Base-by-base conservation (phyloP, 1,284 basidiomycete species). In the Apiotrichum gracile region DNA sequence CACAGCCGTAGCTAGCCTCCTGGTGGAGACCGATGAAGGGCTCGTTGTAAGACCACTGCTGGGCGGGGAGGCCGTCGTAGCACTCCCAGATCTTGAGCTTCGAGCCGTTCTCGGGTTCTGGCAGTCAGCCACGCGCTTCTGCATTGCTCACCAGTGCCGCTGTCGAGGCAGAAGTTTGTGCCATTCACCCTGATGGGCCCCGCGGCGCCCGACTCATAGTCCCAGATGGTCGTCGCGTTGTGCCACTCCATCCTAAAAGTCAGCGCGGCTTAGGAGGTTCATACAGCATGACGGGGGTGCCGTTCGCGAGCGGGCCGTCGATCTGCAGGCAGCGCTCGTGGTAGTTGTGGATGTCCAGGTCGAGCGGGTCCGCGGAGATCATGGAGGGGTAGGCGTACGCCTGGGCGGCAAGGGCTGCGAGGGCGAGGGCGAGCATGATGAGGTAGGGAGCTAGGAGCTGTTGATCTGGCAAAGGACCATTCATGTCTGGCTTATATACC, bases 111-210 rank as follows among this genome's bases (percentile, higher is more conserved):
- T 21, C 42, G 16, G 62, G 55, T 43, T 43, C 43, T 40, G 21
- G 12, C 12, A 13, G 35, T 33, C 35, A 51, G 19, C 39, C n/a
- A n/a, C n/a, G n/a, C n/a, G n/a, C n/a, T n/a, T n/a, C n/a, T n/a
- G n/a, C n/a, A n/a, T n/a, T n/a, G n/a, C n/a, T n/a, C n/a, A 43
- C 41, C 49, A 49, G 44, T 35, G 35, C 60, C 58, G 16, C 64
- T 61, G 53, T 69, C 67, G 26, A 67, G 57, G 54, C 68, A 70
- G 50, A 56, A 67, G 62, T 70, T 63, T 49, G 57, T 59, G 41
- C 60, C 61, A 1, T 54, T 49, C 45, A 67, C 56, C 47, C 57
- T 47, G 50, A 63, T 19, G 43, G 49, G 46, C 42, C 38, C 37
- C 51, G 47, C 35, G 47, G 46, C 51, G 38, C 40, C 46, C n/a